phyloP scores from a whole-genome alignment of 2,329 filamentous ascomycete species.

The Xylaria digitata region DNA sequence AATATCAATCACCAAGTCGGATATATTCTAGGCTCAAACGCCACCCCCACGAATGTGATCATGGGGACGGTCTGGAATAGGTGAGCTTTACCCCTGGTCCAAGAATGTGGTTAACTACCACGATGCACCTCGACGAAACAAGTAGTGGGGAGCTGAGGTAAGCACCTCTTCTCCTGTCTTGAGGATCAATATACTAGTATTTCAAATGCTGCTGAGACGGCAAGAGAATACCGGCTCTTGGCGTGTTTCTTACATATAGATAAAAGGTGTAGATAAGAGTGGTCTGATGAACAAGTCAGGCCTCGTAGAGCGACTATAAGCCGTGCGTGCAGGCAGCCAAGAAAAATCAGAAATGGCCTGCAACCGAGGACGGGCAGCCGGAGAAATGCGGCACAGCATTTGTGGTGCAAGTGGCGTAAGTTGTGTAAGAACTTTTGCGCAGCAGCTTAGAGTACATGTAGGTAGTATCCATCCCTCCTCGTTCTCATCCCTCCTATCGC shows the following conservation, averaged over 20 bases:
- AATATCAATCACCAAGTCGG: slow-evolving; percentile 12
- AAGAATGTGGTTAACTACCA: slow-evolving; percentile 21
- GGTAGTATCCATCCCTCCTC: slow-evolving; percentile 5
- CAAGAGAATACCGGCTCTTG: background rate
- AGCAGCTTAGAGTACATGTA: background rate
- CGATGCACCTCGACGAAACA: slow-evolving; percentile 28
- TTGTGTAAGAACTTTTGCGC: slow-evolving; percentile 9
- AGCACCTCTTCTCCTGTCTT: slow-evolving; percentile 22
- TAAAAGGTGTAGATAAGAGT: slow-evolving; percentile 14
- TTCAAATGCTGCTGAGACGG: background rate
- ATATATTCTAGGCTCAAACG: slow-evolving; percentile 7
- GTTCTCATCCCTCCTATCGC: background rate
- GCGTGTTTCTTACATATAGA: background rate
- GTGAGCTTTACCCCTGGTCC: slow-evolving; percentile 32
- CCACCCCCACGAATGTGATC: slow-evolving; percentile 30
- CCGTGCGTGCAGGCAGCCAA: slow-evolving; percentile 9
- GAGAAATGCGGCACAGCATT: background rate
- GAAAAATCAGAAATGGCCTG: background rate
- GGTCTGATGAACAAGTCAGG: background rate
- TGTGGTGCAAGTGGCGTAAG: slow-evolving; percentile 4
- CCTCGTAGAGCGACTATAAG: too few species aligned
- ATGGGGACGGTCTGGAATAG: slow-evolving; percentile 26
- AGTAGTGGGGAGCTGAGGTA: slow-evolving; percentile 34
- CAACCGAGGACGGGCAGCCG: background rate
- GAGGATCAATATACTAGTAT: slow-evolving; percentile 2